Base-by-base conservation (phyloP, 805 yeast genomes). In the Candida hungchunana region DNA sequence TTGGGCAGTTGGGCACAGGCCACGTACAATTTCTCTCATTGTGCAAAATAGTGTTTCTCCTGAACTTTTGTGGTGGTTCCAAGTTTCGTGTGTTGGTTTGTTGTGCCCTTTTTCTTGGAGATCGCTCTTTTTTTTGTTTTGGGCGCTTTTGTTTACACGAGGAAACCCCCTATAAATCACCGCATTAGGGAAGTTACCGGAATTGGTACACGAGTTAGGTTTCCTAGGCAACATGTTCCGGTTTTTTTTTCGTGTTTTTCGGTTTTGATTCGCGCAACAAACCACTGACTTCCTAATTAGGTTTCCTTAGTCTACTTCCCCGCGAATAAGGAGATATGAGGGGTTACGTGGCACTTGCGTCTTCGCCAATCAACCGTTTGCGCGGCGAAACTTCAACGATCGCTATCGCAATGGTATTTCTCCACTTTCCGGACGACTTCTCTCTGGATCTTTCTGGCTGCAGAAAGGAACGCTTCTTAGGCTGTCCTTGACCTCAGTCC, bases 1-100 rank as follows among this genome's bases (percentile, higher is more conserved):
- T 12, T 12, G 12, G 11, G 12, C 24, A 21, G 12, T 9, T 9
- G 12, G 12, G 24, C 24, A 9, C 12, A 9, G 11, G 24, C n/a
- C 16, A 25, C 52, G 24, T 44, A 48, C 52, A 18, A 48, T 48
- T 40, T 48, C 52, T 48, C 52, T 48, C 52, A 48, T 47, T 34
- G 34, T 39, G 31, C 29, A 18, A 23, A 10, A 21, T 27, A 18
- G 32, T 31, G 39, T 23, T 23, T 25, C 5, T 24, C 28, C 36
- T n/a, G n/a, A n/a, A n/a, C n/a, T n/a, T n/a, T n/a, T 31, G 31
- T 11, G 24, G 14, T 15, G 27, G 5, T 22, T 26, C 20, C 31
- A 15, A 11, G 7, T 21, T 19, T 13, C 27, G 25, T 26, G 31
- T 24, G 27, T 31, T 20, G 34, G 33, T 34, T 39, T 39, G 41